Evolutionary conservation across 1,139 yeast genomes (phyloP).

Genomic region (Meyerozyma athensensis): DNA sequence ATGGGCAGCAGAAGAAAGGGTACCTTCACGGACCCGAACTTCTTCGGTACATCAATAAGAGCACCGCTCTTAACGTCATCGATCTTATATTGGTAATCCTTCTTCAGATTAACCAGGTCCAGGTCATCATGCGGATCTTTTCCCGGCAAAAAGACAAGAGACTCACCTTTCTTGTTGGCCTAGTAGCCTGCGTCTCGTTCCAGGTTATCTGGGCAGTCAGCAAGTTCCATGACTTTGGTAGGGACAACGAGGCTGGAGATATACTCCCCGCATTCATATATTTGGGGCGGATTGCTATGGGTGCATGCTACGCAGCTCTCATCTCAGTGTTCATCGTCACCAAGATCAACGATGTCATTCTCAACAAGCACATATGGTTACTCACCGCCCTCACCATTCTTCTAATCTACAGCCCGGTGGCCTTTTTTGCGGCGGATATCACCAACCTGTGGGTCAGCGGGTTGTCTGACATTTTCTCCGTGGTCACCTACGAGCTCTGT

Average conservation of each 20-base stretch:
- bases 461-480: slow-evolving; percentile 67
- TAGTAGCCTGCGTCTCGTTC: slow-evolving; percentile 49
- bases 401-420: slow-evolving; percentile 60
- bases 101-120: slow-evolving; percentile 70
- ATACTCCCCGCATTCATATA: slow-evolving; percentile 78
- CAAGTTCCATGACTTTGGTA: slow-evolving; percentile 37
- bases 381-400: slow-evolving; percentile 57
- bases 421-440: slow-evolving; percentile 75
- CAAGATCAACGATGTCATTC: slow-evolving; percentile 52
- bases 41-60: slow-evolving; percentile 42
- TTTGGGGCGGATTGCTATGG: slow-evolving; percentile 68
- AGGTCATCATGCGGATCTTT: slow-evolving; percentile 67
- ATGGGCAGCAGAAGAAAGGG: slow-evolving; percentile 52
- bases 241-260: slow-evolving; percentile 43
- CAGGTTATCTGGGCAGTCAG: slow-evolving; percentile 71
- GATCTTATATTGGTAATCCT: slow-evolving; percentile 59
- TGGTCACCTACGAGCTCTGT: slow-evolving; percentile 67
- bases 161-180: slow-evolving; percentile 59
- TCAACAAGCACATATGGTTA: slow-evolving; percentile 44
- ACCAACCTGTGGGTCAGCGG: slow-evolving; percentile 67
- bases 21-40: slow-evolving; percentile 50
- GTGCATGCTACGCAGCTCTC: slow-evolving; percentile 67
- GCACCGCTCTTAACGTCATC: slow-evolving; percentile 50
- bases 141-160: slow-evolving; percentile 69
- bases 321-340: slow-evolving; percentile 55